phyloP scores from a whole-genome alignment of 1,284 basidiomycete genomes.

The Porodaedalea pini region DNA sequence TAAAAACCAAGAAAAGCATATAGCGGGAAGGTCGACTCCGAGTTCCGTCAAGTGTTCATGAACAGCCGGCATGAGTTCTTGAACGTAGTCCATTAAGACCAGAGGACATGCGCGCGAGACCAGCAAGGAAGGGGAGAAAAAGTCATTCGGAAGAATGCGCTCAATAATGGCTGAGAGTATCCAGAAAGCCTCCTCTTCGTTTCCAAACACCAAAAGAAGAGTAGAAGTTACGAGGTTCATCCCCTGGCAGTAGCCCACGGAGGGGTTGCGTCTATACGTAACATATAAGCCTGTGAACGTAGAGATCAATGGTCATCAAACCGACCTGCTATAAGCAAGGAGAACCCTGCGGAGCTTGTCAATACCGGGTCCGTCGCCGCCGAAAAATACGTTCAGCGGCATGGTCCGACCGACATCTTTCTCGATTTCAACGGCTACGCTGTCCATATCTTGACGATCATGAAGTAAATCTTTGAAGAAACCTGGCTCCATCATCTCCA shows the following conservation, averaged over 20 bases:
- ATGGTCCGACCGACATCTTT: conserved; percentile 94
- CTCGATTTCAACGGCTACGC: conserved; percentile 82
- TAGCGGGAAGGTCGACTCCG: conserved; percentile 87
- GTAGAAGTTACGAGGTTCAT: conserved; percentile 97
- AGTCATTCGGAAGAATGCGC: conserved; percentile 76
- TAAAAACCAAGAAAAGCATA: conserved; percentile 98
- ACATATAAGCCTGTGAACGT: not conserved
- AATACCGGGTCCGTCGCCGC: conserved; percentile 91
- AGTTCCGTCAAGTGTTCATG: conserved; percentile 73
- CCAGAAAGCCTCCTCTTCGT: conserved; percentile 98
- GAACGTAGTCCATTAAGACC: conserved; percentile 85
- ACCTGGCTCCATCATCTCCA: conserved; percentile 91
- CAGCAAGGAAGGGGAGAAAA: conserved; percentile 78
- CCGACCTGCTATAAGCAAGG: conserved; percentile 86
- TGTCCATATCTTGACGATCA: conserved; percentile 49
- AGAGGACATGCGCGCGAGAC: conserved; percentile 93
- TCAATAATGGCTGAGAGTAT: conserved; percentile 88
- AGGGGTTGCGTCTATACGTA: conserved; percentile 65
- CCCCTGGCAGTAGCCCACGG: conserved; percentile 87
- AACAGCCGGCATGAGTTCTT: conserved; percentile 73
- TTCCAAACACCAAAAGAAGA: conserved; percentile 85
- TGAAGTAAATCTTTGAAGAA: conserved; percentile 82
- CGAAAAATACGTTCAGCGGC: conserved; percentile 96
- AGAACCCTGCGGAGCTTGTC: conserved; percentile 87
- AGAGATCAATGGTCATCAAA: conserved; percentile 18